Conservation (phyloP, 139 green algal genomes). For the Chlamydomonas incerta region DNA sequence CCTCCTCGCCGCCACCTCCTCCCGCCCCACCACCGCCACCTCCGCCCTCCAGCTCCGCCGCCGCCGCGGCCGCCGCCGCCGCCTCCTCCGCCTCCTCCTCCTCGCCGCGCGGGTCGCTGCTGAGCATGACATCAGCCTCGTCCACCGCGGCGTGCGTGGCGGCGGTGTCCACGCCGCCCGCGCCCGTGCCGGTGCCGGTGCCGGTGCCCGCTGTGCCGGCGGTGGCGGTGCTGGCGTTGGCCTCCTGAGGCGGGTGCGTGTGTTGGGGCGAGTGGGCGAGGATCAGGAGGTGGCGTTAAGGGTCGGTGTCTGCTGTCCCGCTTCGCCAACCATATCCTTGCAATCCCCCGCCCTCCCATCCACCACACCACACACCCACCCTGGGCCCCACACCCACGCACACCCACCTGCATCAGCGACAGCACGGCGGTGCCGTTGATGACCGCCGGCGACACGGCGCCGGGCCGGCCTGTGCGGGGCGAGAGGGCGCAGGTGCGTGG, state of each 20-base stretch:
- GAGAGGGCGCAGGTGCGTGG: too few species aligned
- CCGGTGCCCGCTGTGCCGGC: too few species aligned
- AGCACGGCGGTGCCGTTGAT: not conserved
- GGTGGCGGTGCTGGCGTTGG: too few species aligned
- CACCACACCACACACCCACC: not conserved
- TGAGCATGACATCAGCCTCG: conserved; percentile 34
- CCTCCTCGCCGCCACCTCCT: not conserved
- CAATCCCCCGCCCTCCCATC: too few species aligned
- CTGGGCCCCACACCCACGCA: too few species aligned
- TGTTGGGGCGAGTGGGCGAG: too few species aligned
- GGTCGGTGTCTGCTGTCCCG: too few species aligned
- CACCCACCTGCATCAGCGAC: not conserved
- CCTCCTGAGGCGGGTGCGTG: too few species aligned
- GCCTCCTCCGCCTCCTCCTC: not conserved
- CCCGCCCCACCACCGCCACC: not conserved
- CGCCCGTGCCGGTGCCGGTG: not conserved
- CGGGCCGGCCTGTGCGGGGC: too few species aligned
- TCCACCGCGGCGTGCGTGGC: not conserved
- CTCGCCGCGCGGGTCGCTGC: not conserved
- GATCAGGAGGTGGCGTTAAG: too few species aligned
- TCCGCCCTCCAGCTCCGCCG: not conserved
- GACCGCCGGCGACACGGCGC: too few species aligned
- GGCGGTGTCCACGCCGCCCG: not conserved
- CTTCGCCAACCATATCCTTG: too few species aligned
- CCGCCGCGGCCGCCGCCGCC: not conserved